Evolutionary conservation across 2,329 filamentous ascomycete species (phyloP).

Genomic region (Ascochyta pisi): DNA sequence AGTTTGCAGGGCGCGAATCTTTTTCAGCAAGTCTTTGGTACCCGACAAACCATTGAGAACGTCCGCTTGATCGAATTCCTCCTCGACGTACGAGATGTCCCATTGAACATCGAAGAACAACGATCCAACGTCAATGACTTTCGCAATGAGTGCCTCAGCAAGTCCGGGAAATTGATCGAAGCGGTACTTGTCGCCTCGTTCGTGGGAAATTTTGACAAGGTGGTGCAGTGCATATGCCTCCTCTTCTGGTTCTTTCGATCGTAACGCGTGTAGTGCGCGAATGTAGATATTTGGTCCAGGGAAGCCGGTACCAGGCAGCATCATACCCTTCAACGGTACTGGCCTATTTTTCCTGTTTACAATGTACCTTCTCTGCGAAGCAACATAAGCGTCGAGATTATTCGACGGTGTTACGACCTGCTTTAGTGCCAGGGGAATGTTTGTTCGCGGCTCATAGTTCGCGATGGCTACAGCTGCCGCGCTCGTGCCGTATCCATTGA

Average conservation of each 20-base stretch:
- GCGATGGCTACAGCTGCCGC: conserved; percentile 65
- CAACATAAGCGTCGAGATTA: conserved; percentile 72
- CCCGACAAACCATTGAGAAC: conserved; percentile 70
- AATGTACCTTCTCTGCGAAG: conserved; percentile 61
- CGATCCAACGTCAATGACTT: conserved; percentile 77
- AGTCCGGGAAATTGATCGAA: conserved; percentile 91
- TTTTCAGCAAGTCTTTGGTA: conserved; percentile 74
- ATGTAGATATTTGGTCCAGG: conserved; percentile 91
- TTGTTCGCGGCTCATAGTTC: conserved; percentile 71
- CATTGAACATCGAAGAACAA: conserved; percentile 85
- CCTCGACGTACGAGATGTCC: conserved; percentile 73
- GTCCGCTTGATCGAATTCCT: conserved; percentile 55
- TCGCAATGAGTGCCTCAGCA: conserved; percentile 85
- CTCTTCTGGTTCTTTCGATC: conserved; percentile 79
- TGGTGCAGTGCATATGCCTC: conserved; percentile 94
- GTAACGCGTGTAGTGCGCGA: conserved; percentile 81
- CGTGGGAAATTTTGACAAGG: conserved; percentile 92
- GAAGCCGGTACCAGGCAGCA: conserved; percentile 69
- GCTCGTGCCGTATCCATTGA: conserved; percentile 49
- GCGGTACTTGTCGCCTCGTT: conserved; percentile 93
- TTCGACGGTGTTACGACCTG: conserved; percentile 78
- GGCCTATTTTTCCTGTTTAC: conserved; percentile 52
- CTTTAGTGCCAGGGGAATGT: conserved; percentile 70
- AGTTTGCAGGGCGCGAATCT: conserved; percentile 67
- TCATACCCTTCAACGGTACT: conserved; percentile 58